Conservation (phyloP, 106 monocot genomes). For the Platanthera zijinensis region DNA sequence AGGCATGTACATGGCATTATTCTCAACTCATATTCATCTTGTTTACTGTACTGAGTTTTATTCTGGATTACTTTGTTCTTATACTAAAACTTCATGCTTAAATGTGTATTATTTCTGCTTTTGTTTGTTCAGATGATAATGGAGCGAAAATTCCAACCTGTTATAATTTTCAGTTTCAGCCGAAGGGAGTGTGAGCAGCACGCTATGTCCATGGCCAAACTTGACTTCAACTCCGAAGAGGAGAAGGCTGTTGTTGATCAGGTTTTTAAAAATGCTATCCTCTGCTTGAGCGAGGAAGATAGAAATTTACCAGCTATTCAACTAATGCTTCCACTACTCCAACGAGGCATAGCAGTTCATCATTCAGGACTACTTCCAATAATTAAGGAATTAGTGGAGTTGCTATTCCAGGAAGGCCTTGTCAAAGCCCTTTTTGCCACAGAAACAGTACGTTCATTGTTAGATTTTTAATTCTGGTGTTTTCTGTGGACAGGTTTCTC, state of each 20-base stretch:
- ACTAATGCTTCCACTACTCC: constrained; percentile 93
- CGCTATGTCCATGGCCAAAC: constrained; percentile 97
- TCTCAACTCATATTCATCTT: background rate
- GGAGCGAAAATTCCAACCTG: constrained; percentile 94
- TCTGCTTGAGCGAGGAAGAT: constrained; percentile 89
- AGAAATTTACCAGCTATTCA: constrained; percentile 90
- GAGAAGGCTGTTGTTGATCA: constrained; percentile 82
- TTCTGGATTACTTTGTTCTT: background rate
- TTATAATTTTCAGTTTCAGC: constrained; percentile 97
- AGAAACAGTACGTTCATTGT: constrained; percentile 68
- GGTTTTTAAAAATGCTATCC: constrained; percentile 77
- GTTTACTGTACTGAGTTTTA: background rate
- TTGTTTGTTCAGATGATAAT: constrained; percentile 77
- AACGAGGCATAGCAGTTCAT: constrained; percentile 95
- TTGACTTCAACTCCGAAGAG: constrained; percentile 85
- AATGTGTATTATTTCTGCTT: constrained; percentile 1
- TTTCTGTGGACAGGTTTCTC: background rate
- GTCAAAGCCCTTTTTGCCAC: constrained; percentile 99
- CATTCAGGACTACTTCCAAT: constrained; percentile 98
- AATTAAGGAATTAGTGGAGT: constrained; percentile 95
- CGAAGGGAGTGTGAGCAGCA: constrained; percentile 97
- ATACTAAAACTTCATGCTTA: background rate
- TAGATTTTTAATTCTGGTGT: background rate
- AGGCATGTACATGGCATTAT: background rate
- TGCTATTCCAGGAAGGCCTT: constrained; percentile 98